Evolutionary conservation across 768 basidiomycete genomes (phyloP), one percentile per base, ranked within the genome.

Genomic region (Tylopilus vinaceipallidus): DNA sequence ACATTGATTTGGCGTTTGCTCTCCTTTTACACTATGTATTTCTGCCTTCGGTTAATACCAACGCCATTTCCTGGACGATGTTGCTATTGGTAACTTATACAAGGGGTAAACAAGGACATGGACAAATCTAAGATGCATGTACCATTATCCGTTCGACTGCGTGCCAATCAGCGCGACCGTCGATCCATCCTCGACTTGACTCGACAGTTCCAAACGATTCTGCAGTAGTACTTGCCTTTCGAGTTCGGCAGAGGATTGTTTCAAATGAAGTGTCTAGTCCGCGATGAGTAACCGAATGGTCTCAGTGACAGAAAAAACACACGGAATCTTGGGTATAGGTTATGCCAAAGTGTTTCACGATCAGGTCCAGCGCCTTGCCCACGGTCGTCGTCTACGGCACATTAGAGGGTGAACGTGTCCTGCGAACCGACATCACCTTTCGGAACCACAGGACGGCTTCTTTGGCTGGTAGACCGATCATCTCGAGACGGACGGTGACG

Each of bases 391-490:
- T 71, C 86, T 89, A 53, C 29, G 33, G 37, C 29, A 36, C 12
- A 38, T 57, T 48, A 56, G 49, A 47, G 12, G 40, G 34, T 4
- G 30, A 36, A 49, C 24, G 12, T 3, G 17, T 20, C 40, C 32
- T 24, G 27, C 13, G 16, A 43, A 46, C 17, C 23, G 8, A 35
- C 11, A 29, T 54, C 58, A 88, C 89, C 78, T 88, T 90, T 42
- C 75, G 71, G 47, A 88, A 78, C 90, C 90, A 93, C 42, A 89
- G 76, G 7, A 75, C 59, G 43, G 70, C 72, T 59, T 81, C 77
- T 14, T 59, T 58, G 2, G 57, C 45, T 45, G 69, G 62, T 17
- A 62, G 68, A 8, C 59, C 57, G 2, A 55, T 53, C 4, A 56
- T 53, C 6, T 67, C 61, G 3, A 55, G 53, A 17, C 58, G 60